phyloP scores from a whole-genome alignment of 768 basidiomycete species.

The Trametes sanguinea region DNA sequence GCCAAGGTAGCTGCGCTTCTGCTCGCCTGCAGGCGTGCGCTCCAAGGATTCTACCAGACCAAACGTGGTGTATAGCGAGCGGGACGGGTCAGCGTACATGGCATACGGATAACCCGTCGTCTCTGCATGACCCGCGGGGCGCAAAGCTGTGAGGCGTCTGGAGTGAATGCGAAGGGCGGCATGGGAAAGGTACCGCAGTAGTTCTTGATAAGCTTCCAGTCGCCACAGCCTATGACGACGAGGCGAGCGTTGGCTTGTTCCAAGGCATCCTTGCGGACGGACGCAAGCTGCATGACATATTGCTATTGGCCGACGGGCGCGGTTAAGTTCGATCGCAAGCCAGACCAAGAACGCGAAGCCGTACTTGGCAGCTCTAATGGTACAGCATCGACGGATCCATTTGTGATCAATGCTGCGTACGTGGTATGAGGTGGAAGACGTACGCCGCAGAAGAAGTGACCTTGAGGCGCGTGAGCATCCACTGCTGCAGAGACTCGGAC shows the following conservation, averaged over 20 bases:
- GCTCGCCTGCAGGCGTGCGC: conserved; percentile 45
- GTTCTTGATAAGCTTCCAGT: conserved; percentile 48
- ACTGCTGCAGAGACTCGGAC: too few species aligned
- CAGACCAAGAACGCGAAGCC: background rate
- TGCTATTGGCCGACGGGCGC: conserved; percentile 33
- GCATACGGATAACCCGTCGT: conserved; percentile 45
- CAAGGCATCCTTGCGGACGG: conserved; percentile 44
- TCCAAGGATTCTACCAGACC: conserved; percentile 58
- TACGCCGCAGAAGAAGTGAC: conserved; percentile 70
- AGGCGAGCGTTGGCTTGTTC: conserved; percentile 43
- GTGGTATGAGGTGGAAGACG: conserved; percentile 22
- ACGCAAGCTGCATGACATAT: conserved; percentile 50
- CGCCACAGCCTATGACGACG: conserved; percentile 62
- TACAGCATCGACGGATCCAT: background rate
- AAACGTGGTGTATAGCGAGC: conserved; percentile 57
- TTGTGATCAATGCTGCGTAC: background rate
- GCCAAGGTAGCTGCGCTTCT: conserved; percentile 49
- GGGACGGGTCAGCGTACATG: conserved; percentile 68
- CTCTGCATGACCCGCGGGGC: conserved; percentile 34
- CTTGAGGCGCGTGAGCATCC: conserved; percentile 31
- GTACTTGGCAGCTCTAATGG: conserved; percentile 16
- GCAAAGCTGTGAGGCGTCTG: background rate
- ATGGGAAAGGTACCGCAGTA: conserved; percentile 45
- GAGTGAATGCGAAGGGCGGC: background rate
- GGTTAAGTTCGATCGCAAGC: conserved; percentile 1